Evolutionary conservation across 306 rosid species (phyloP), one percentile per base, ranked within the genome.

Genomic region (Echinosophora koreensis): DNA sequence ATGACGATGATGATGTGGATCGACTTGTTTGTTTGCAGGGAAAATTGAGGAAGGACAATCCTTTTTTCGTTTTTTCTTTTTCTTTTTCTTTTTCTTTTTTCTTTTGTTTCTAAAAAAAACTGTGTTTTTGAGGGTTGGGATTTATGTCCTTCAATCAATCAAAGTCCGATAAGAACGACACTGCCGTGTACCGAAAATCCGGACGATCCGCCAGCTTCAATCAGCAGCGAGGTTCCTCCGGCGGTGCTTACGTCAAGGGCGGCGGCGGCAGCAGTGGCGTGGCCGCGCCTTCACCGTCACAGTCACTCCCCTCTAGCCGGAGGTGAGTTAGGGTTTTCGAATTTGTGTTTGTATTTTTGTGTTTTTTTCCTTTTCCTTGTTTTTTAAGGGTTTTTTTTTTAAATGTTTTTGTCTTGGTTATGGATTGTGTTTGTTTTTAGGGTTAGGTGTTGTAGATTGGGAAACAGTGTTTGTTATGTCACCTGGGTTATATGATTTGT

Each of bases 131-230:
- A 84, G 88, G 87, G 71, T 87, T 86, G 76, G 97, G 50, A 92
- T 95, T 64, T 95, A 95, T 95, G 99, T 95, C 97, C 97, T 87
- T 84, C 92, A 87, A 95, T 90, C 99, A 90, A 92, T 83, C 96
- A 83, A 90, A 90, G 91, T 60, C 96, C 80, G 99, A 92, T 66
- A 92, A 90, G 96, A 92, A 63, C 80, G 92, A 92, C 79, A 28
- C 78, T n/a, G 15, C 52, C 14, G 89, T 80, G 55, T 65, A 90
- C 87, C 90, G 90, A 75, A 91, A 78, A 73, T 12, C 92, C 64
- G 92, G 88, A 59, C 97, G 99, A 90, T 87, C 92, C 77, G 63
- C 82, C 61, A 77, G 86, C 96, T 90, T 88, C 54, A 92, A 87
- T 83, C 97, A 87, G 82, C 97, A 84, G 86, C 91, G 92, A 75